Evolutionary conservation across 1,284 basidiomycete species (phyloP), one percentile per base, ranked within the genome.

Genomic region (Microbotryum scabiosae): DNA sequence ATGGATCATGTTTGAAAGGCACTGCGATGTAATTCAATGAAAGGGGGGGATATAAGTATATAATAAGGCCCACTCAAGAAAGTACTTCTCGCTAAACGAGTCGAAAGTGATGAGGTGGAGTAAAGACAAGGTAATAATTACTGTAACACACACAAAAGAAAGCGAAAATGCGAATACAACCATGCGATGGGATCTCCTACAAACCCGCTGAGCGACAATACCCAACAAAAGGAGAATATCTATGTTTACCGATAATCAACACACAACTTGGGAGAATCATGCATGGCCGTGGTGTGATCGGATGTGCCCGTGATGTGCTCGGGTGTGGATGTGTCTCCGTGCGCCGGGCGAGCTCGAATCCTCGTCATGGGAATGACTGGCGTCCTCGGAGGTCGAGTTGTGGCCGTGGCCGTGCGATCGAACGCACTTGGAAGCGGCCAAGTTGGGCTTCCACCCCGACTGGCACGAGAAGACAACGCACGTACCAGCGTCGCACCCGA

Each of bases 401-500:
- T 43, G 23, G 7, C 47, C 23, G 50, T 41, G 32, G 10, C 41
- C 50, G 36, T 53, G 58, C 2, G 54, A 47, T 8, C 66, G 61
- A 3, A 67, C 59, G 49, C 66, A 67, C 30, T 60, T 54, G 30
- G 53, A 45, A 20, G 61, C 63, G 9, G 59, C 51, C 28, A 65
- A 49, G 1, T 64, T 59, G 1, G 59, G 60, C 25, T 61, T 64
- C 69, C 69, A 76, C 2, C 75, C 75, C 3, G 59, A 57, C 54
- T 62, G 65, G 59, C 75, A 76, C 16, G 67, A 71, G 67, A 75
- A 75, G 51, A 76, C 64, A 48, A 66, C 44, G 57, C 69, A 70
- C 4, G 49, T 25, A 18, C 68, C 64, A 14, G 43, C 54, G 18
- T 63, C 62, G 59, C 69, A 69, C 18, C 81, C 83, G 60, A 87